Evolutionary conservation across 352 stramenopile genomes (phyloP), one percentile per base, ranked within the genome.

Genomic region (Phytophthora macrochlamydospora): DNA sequence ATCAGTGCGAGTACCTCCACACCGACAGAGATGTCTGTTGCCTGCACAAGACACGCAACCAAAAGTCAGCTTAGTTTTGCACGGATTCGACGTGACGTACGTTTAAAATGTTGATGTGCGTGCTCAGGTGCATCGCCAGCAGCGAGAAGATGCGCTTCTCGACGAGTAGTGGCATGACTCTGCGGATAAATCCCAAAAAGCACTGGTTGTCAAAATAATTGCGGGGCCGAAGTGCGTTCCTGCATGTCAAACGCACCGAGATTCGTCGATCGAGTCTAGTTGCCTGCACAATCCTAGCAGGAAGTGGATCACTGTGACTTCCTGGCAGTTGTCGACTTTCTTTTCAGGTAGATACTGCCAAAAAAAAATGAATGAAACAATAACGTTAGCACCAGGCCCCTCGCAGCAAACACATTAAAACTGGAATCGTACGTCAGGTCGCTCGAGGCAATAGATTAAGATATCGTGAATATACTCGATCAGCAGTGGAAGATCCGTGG

Each of bases 261-360:
- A 90, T 71, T 97, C 89, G 63, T 91, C 81, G 49, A 96, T 94
- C 9, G 76, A 78, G 28, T 96, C 90, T 40, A 97, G 63, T 50
- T 94, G 87, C 51, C 89, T 93, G 67, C 89, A 86, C 14, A 97
- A 57, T 7, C 89, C 86, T 28, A 86, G 62, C 14, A 97, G 78
- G 57, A 97, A 97, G 68, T 97, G 77, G 43, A 97, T 87, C 30
- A 94, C 89, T 11, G 91, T 89, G 50, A 96, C 71, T 76, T 97
- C 89, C 55, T 97, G 90, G 51, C 82, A 83, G 59, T 92, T 85
- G 54, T 85, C 72, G 48, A 95, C 63, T 49, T 88, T 90, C 71
- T 94, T 91, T 59, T 76, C 83, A 11, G 75, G 56, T 6, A 93
- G 52, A 61, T 91, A 93, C 87, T 93, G 51, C 9, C n/a, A 11